Percentiles rank a stretch among this genome's conserved stretches.
These are phyloP conservation scores for Aurinia saxatilis DNA, from an alignment of 345 rosid genomes.

Conservation along the genomic window DNA sequence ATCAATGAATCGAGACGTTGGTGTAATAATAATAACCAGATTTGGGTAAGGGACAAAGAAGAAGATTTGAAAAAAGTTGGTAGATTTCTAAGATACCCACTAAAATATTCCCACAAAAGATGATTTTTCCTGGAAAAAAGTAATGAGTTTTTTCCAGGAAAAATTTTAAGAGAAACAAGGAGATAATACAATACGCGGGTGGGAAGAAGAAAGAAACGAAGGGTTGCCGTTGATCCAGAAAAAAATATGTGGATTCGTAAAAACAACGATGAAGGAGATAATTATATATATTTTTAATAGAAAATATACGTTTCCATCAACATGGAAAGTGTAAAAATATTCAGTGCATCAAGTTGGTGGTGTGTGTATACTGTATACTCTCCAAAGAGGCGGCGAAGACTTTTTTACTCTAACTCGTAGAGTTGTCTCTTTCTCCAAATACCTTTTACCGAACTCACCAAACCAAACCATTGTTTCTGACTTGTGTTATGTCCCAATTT, in stretches of 20 bases:
- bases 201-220: slow-evolving; percentile 31
- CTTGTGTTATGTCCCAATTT: too few relatives aligned
- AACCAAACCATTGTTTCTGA: too few relatives aligned
- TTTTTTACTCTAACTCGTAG: too few relatives aligned
- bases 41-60: neutral
- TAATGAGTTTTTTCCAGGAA: neutral
- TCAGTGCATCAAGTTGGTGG: too few relatives aligned
- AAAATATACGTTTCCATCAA: too few relatives aligned
- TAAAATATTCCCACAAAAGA: neutral
- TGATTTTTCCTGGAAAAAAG: neutral
- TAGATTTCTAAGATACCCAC: slow-evolving; percentile 10
- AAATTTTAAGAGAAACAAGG: neutral
- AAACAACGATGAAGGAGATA: too few relatives aligned
- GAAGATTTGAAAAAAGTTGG: neutral
- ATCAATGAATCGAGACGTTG: neutral
- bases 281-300: too few relatives aligned
- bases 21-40: neutral
- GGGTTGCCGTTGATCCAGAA: slow-evolving; percentile 39
- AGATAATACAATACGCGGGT: slow-evolving; percentile 11
- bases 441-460: too few relatives aligned
- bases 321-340: too few relatives aligned
- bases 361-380: too few relatives aligned
- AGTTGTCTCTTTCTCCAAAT: too few relatives aligned
- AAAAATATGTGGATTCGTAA: slow-evolving; percentile 31
- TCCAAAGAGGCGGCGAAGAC: too few relatives aligned